A percentile compares a stretch with the other conserved stretches of the same genome.
Evolutionary conservation across 169 alveolate genomes (phyloP).

Genomic region (Plasmodium gallinaceum): DNA sequence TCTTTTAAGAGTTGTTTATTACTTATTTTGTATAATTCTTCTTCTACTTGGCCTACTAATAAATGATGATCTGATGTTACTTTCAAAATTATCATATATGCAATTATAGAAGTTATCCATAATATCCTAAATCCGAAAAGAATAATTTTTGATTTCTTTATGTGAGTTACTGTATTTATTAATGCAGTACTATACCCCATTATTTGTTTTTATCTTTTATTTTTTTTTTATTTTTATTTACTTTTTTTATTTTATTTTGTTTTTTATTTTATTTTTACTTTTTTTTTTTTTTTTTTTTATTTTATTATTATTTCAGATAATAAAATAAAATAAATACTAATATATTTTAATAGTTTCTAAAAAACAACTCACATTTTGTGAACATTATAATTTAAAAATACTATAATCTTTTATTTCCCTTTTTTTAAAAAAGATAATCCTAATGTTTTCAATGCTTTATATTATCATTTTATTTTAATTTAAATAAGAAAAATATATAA

Average conservation of each 20-base stretch:
- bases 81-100: constrained; percentile 29
- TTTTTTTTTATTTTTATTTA: background rate
- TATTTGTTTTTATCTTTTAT: no score
- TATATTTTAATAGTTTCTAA: no score
- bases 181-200: no score
- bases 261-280: no score
- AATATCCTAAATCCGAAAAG: constrained; percentile 23
- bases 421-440: no score
- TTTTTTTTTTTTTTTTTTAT: background rate
- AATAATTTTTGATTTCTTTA: constrained; percentile 3
- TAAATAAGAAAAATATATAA: no score
- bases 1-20: constrained; percentile 16
- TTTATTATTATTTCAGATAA: background rate
- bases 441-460: no score
- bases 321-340: no score
- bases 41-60: constrained; percentile 29
- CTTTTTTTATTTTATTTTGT: no score
- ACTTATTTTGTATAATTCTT: constrained; percentile 3
- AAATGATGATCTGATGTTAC: constrained; percentile 1
- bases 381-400: background rate
- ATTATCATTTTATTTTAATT: no score
- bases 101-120: constrained; percentile 17
- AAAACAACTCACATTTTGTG: constrained; percentile 11
- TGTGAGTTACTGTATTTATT: background rate
- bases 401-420: no score